Base-by-base conservation (phyloP, 2,329 filamentous ascomycete species). In the Xylariaceae sp. region DNA sequence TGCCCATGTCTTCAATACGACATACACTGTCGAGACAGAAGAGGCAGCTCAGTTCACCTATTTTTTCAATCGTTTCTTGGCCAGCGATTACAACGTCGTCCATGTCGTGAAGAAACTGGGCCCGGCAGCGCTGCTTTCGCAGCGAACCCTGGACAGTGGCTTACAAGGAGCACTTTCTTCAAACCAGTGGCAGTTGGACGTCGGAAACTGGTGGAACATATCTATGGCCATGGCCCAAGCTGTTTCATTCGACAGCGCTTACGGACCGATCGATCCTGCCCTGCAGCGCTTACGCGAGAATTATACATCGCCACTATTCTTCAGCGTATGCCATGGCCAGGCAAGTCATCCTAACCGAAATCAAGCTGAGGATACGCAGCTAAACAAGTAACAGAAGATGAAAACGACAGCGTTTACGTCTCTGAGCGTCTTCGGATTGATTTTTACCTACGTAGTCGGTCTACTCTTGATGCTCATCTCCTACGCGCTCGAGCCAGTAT, bases 381-480 rank as follows among this genome's bases (percentile, higher is more conserved):
- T 35, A 17, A 52, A 35, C n/a, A 19, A 10, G n/a, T 12, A 11
- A 14, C 46, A 65, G 62, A 66, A 63, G 55, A 61, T 64, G 9
- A 47, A 43, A 1, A 63, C 45, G 9, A 55, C 54, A 1, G 47
- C 39, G 3, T 59, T 61, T 42, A 45, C 42, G 1, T 62, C 61
- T 2, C 64, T 66, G 42, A 65, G 59, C 44, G n/a, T 66, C 22
- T 62, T 66, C 27, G 55, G 57, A 14, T 45, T 66, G 6, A 31
- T 48, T 22, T 58, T 62, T 41, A 60, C 57, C 10, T 55, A 57
- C 10, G 36, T 54, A n/a, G 14, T 52, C 1, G 61, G 63, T 9
- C n/a, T 42, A 2, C 6, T 60, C 10, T 50, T 58, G 14, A 45
- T 59, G 5, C 10, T 53, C 4, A n/a, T 44, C 2, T 65, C 57